These are phyloP conservation scores for Pholiota microspora DNA, from an alignment of 768 basidiomycete species.

Conservation along the genomic window DNA sequence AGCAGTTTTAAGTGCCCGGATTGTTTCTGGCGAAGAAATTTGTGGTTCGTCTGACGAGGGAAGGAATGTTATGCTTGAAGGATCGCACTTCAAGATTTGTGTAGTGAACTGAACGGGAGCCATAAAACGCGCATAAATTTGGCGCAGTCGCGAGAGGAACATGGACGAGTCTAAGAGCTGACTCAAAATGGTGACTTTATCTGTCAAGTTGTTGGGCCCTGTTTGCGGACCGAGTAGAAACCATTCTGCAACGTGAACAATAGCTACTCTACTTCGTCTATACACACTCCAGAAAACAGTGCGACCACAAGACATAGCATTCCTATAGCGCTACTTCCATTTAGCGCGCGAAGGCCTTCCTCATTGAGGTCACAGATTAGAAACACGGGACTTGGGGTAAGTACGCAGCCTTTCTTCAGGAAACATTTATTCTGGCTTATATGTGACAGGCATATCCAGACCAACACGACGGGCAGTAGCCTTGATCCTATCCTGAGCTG, in stretches of 20 bases:
- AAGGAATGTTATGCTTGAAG: constrained; percentile 57
- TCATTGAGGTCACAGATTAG: neutral
- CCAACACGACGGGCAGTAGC: constrained; percentile 89
- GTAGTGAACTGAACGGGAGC: constrained; percentile 25
- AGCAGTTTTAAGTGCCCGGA: constrained; percentile 52
- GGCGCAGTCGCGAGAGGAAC: constrained; percentile 32
- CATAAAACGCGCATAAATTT: constrained; percentile 26
- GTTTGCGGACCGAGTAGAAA: constrained; percentile 9
- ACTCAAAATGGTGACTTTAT: constrained; percentile 9
- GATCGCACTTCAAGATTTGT: constrained; percentile 60
- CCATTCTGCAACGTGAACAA: neutral
- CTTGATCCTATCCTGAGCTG: constrained; percentile 74
- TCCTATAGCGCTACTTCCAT: too few relatives aligned
- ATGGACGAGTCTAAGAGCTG: constrained; percentile 10
- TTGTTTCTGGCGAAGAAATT: constrained; percentile 50
- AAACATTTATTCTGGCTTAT: constrained; percentile 19
- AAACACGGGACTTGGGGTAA: neutral
- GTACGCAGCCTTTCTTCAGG: neutral
- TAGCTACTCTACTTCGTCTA: neutral
- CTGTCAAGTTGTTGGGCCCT: constrained; percentile 16
- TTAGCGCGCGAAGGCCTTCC: too few relatives aligned
- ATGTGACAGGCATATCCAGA: constrained; percentile 70
- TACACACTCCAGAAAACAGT: neutral
- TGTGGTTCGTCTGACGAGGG: constrained; percentile 40
- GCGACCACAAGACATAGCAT: neutral